Evolutionary conservation across 805 yeast genomes (phyloP), one percentile per base, ranked within the genome.

Genomic region (Myxozyma melibiosi): DNA sequence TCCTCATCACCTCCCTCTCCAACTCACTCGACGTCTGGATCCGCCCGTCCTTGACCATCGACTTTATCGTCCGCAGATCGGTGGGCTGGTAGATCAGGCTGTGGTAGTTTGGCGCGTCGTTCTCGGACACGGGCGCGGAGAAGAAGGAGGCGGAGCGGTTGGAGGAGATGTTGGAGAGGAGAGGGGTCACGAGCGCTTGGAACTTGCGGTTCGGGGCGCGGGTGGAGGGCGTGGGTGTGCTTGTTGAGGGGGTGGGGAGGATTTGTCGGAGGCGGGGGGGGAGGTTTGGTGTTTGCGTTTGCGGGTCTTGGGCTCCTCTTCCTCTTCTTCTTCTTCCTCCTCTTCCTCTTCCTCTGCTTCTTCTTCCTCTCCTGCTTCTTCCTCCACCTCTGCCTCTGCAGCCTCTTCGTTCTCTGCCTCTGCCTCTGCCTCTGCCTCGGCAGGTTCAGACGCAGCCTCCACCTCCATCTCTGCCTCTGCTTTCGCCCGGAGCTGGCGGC

Each of bases 131-230:
- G 0, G 94, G 89, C 51, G 79, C 81, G 37, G 85, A 68, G 68
- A 88, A 88, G 55, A 88, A 84, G 0, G 90, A 84, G 0, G 94
- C 87, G 66, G 80, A 85, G 55, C 88, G 76, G 69, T 86, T 85
- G 1, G 88, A 83, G 37, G 85, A 79, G 7, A 88, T 82, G 58
- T 84, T 84, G 16, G 81, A 76, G 46, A 88, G 71, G 31, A 88
- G 73, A 43, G 85, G 86, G 6, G 78, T 73, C 0, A 89, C 85
- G 18, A 85, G 74, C 22, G 78, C 74, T 62, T 82, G 86, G 70
- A 87, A 84, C 61, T 62, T 63, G 33, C 83, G 75, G 66, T 84
- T 83, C 54, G 76, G 76, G 18, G 50, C 27, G 16, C 68, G 58
- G 57, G 62, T 31, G 54, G 63, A 25, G 45, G 52, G 24, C 11